Evolutionary conservation across 768 basidiomycete genomes (phyloP).

Genomic region (Boletus speciosus): DNA sequence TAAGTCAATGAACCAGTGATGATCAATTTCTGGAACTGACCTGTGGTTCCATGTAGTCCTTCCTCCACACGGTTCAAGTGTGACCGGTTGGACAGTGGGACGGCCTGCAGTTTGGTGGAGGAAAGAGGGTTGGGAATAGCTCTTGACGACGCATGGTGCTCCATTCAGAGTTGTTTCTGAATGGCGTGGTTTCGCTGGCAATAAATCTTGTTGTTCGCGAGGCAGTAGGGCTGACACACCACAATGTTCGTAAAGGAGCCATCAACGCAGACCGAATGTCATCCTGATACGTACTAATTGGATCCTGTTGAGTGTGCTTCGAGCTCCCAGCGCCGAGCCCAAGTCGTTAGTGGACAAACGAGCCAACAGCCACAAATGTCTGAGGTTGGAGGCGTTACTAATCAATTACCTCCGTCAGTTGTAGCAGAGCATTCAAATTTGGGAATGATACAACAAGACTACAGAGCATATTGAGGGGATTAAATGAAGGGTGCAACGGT

Average conservation of each 20-base stretch:
- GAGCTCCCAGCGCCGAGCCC: neutral
- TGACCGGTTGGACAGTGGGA: conserved; percentile 14
- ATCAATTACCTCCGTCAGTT: neutral
- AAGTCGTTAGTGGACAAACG: no score
- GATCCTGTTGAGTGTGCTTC: neutral
- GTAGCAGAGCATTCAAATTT: no score
- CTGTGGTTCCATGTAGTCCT: conserved; percentile 21
- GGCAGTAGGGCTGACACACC: neutral
- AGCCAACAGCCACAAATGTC: neutral
- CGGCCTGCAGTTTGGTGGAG: neutral
- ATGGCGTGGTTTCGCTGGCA: neutral
- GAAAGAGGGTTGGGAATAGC: neutral
- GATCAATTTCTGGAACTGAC: conserved; percentile 8
- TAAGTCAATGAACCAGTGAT: neutral
- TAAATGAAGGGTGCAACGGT: neutral
- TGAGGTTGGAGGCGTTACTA: neutral
- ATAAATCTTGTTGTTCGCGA: neutral
- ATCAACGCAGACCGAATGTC: neutral
- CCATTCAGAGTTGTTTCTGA: conserved; percentile 13
- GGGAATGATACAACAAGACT: neutral
- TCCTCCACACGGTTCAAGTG: conserved; percentile 18
- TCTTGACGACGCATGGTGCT: neutral
- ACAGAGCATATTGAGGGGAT: neutral
- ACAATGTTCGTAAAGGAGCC: neutral
- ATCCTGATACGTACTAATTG: neutral